Percentiles rank a stretch among this genome's conserved stretches.
phyloP scores from a whole-genome alignment of 441 rosid species.

The Gossypium schwendimanii region DNA sequence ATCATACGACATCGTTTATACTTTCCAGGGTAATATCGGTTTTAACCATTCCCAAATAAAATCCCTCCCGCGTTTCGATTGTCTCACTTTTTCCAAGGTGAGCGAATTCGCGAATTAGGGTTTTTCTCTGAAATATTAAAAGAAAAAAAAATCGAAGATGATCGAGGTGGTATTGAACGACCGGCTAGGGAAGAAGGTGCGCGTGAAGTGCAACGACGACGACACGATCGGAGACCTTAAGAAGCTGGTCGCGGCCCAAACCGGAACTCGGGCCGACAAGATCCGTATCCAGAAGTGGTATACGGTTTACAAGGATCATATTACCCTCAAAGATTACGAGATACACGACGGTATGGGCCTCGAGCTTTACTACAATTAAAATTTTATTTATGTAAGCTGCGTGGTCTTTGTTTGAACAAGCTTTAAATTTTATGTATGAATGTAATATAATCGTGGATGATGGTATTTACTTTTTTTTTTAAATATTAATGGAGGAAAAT shows the following conservation, averaged over 20 bases:
- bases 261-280: slow-evolving; percentile 59
- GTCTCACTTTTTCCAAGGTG: background rate
- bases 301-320: slow-evolving; percentile 43
- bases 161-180: slow-evolving; percentile 74
- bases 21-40: too few species aligned
- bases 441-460: background rate
- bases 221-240: slow-evolving; percentile 70
- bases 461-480: background rate
- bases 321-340: slow-evolving; percentile 49
- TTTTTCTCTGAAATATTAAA: background rate
- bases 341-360: slow-evolving; percentile 52
- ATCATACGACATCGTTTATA: too few species aligned
- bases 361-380: slow-evolving; percentile 43
- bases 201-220: slow-evolving; percentile 71
- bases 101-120: background rate
- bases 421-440: background rate
- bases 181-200: slow-evolving; percentile 63
- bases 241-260: slow-evolving; percentile 74
- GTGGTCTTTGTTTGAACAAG: background rate
- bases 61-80: background rate
- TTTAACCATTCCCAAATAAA: too few species aligned
- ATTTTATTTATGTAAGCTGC: background rate
- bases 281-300: slow-evolving; percentile 74
- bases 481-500: background rate
- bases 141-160: slow-evolving; percentile 27